phyloP scores from a whole-genome alignment of 306 rosid genomes.

The Lithocarpus polystachyus region DNA sequence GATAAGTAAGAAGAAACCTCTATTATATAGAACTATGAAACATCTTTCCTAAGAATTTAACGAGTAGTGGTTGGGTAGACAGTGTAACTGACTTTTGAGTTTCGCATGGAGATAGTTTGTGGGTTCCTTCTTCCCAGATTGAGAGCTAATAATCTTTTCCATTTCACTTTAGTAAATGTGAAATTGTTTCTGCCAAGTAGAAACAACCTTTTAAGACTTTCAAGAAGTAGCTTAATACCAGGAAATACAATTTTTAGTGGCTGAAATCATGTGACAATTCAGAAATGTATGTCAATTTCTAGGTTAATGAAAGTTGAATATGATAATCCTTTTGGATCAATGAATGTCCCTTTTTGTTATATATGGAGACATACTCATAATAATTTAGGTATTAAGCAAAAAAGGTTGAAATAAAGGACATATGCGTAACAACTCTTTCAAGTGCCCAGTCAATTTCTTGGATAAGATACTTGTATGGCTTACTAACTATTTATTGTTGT shows the following conservation, averaged over 20 bases:
- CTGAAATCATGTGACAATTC: too few species aligned
- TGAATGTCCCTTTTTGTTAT: too few species aligned
- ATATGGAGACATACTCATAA: too few species aligned
- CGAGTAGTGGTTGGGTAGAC: neutral
- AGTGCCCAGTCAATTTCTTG: neutral
- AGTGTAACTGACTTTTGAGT: neutral
- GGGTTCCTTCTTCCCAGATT: too few species aligned
- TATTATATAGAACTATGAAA: neutral
- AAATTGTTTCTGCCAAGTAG: neutral
- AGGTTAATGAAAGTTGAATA: too few species aligned
- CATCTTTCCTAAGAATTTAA: neutral
- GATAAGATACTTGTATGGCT: neutral
- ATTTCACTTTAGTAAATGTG: neutral
- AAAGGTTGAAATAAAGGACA: neutral
- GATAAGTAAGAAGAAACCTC: neutral
- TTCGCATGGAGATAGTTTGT: neutral
- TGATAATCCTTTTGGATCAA: too few species aligned
- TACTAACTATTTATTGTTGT: slow-evolving; percentile 26
- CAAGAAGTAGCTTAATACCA: neutral
- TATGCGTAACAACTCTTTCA: neutral
- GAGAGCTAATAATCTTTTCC: neutral
- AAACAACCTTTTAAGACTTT: neutral
- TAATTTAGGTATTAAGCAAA: too few species aligned
- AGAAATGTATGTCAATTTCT: too few species aligned
- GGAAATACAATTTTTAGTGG: too few species aligned